Percentiles rank a stretch among this genome's conserved stretches.
phyloP scores from a whole-genome alignment of 176 grass and related monocot genomes.

The Paspalum vaginatum region DNA sequence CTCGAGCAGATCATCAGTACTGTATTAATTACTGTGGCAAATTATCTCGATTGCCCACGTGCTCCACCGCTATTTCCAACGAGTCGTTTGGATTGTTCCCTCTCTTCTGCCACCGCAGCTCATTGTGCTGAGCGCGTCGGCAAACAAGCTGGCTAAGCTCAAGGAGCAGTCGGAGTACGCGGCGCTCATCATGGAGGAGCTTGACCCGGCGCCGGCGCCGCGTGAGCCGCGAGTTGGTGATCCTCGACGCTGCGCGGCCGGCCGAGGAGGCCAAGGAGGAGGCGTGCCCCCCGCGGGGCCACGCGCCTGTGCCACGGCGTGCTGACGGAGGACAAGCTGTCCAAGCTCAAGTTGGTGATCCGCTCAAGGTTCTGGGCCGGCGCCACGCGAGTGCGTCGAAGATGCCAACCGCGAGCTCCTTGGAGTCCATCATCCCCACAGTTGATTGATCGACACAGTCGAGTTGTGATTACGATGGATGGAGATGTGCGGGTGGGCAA shows the following conservation, averaged over 20 bases:
- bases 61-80: conserved; percentile 18
- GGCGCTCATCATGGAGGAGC: conserved; percentile 95
- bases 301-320: no score
- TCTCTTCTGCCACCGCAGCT: conserved; percentile 47
- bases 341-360: no score
- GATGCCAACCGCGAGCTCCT: conserved; percentile 91
- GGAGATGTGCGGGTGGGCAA: background rate
- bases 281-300: no score
- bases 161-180: conserved; percentile 99
- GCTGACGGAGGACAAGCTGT: no score
- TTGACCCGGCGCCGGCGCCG: no score
- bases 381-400: conserved; percentile 95
- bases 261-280: no score
- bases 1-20: conserved; percentile 71
- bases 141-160: conserved; percentile 94
- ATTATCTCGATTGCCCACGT: conserved; percentile 1
- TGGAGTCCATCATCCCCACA: conserved; percentile 91
- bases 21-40: background rate
- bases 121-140: conserved; percentile 90
- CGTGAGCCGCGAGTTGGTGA: no score
- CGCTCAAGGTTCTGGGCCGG: conserved; percentile 72
- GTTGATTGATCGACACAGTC: no score
- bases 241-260: no score
- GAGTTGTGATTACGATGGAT: background rate
- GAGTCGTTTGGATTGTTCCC: background rate